A percentile compares a stretch with the other conserved stretches of the same genome.
These are phyloP conservation scores for Microstroma glucosiphilum DNA, from an alignment of 1,284 basidiomycete genomes.

Conservation along the genomic window DNA sequence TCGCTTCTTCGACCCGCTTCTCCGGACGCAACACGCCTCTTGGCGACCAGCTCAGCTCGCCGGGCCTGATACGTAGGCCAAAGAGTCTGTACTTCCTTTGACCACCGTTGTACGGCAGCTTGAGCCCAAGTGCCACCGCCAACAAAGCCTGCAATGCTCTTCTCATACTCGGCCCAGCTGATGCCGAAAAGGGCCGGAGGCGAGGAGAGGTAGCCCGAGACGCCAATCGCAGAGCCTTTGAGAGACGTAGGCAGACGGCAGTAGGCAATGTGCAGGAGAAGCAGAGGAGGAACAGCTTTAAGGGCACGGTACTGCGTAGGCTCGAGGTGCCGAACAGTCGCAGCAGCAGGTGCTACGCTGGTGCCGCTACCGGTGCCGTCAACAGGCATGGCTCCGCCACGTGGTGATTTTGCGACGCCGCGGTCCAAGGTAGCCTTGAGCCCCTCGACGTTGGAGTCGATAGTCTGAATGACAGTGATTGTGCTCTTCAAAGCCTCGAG, in stretches of 20 bases:
- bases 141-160: slow-evolving; percentile 41
- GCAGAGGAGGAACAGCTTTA: slow-evolving; percentile 39
- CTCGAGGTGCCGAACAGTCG: not conserved
- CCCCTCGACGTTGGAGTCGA: slow-evolving; percentile 36
- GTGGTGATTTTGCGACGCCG: slow-evolving; percentile 15
- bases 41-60: not conserved
- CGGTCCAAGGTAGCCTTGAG: slow-evolving; percentile 16
- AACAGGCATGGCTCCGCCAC: not conserved
- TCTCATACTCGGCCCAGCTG: slow-evolving; percentile 42
- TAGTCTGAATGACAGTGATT: slow-evolving; percentile 33
- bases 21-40: not conserved
- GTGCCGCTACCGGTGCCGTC: not conserved
- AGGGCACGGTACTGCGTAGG: slow-evolving; percentile 20
- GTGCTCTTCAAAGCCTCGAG: slow-evolving; percentile 42
- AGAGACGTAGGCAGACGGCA: slow-evolving; percentile 34
- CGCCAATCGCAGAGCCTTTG: slow-evolving; percentile 15
- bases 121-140: slow-evolving; percentile 38
- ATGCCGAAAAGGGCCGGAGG: slow-evolving; percentile 42
- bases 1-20: not conserved
- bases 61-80: not conserved
- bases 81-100: slow-evolving; percentile 10
- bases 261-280: slow-evolving; percentile 43
- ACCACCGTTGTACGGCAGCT: slow-evolving; percentile 33
- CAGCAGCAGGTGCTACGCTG: not conserved
- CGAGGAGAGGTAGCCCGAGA: slow-evolving; percentile 17